Evolutionary conservation across 2,329 filamentous ascomycete genomes (phyloP).

Genomic region (Alternaria brassicicola): DNA sequence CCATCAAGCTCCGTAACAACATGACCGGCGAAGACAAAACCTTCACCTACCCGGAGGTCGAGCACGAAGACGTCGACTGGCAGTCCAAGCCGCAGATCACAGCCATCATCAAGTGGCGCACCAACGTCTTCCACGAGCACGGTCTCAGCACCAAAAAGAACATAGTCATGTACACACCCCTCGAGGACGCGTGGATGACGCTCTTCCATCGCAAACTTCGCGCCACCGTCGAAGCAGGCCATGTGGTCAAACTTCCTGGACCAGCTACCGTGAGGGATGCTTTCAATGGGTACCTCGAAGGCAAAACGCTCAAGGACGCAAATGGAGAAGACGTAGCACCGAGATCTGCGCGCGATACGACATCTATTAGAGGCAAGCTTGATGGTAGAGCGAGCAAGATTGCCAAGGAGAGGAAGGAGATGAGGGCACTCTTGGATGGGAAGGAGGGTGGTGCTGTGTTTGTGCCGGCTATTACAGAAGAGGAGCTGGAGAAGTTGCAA

Average conservation of each 20-base stretch:
- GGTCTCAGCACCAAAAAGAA: conserved; percentile 1
- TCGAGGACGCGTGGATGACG: conserved; percentile 23
- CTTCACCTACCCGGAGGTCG: not conserved
- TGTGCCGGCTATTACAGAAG: conserved; percentile 13
- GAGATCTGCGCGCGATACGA: not conserved
- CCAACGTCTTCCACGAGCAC: not conserved
- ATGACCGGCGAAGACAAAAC: not conserved
- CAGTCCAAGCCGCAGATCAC: not conserved
- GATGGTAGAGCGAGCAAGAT: not conserved
- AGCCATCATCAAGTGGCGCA: conserved; percentile 7
- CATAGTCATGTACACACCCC: not conserved
- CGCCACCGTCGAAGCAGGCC: not conserved
- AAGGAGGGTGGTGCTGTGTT: conserved; percentile 1
- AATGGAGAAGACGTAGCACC: not conserved
- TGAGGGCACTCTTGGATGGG: not conserved
- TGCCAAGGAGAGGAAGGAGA: not conserved
- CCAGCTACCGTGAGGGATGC: not conserved
- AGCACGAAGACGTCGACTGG: conserved; percentile 8
- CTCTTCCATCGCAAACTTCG: conserved; percentile 21
- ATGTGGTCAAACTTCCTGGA: conserved; percentile 1
- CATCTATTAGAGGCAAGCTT: not conserved
- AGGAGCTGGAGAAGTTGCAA: conserved; percentile 12
- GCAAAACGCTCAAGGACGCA: not conserved
- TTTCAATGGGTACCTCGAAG: not conserved
- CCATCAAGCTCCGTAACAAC: not conserved